Evolutionary conservation across 1,139 yeast species (phyloP), one percentile per base, ranked within the genome.

Genomic region (Kodamaea alishanica): DNA sequence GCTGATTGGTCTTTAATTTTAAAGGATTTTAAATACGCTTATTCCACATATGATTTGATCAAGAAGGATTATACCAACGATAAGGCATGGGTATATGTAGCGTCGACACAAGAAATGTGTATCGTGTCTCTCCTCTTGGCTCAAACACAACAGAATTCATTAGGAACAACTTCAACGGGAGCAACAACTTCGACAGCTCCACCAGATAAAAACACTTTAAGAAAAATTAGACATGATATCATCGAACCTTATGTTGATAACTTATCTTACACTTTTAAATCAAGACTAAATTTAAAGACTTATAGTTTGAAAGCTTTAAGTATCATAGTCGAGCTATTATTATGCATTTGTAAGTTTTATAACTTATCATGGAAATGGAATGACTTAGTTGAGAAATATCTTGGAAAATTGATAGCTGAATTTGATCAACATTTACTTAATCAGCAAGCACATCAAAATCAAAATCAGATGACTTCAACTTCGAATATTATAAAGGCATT

Each of bases 1-100:
- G 97, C 95, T 0, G 98, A 92, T 59, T 88, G 95, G 88, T 81
- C 92, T 6, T 77, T 92, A 51, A 86, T 92, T 78, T 65, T 90
- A 22, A 78, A 90, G 33, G 97, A 92, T 61, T 92, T 85, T 67
- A 83, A 83, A 56, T 82, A 81, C 46, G 94, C 97, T 6, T 84
- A 85, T 55, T 72, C 86, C 2, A 83, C 90, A 0, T 92, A 92
- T 57, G 97, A 92, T 45, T 60, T 87, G 42, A 71, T 89, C 29
- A 83, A 83, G 47, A 84, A 85, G 50, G 97, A 90, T 56, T 84
- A 82, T 50, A 71, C 79, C 28, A 77, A 76, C 46, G 95, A 85
- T 51, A 84, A 83, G 60, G 89, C 95, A 1, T 87, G 95, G 90
- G 66, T 73, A 4, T 84, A 87, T 52, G 74, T 85, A 40, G 96